phyloP scores from a whole-genome alignment of 768 basidiomycete genomes.

The Glaciozyma antarctica region DNA sequence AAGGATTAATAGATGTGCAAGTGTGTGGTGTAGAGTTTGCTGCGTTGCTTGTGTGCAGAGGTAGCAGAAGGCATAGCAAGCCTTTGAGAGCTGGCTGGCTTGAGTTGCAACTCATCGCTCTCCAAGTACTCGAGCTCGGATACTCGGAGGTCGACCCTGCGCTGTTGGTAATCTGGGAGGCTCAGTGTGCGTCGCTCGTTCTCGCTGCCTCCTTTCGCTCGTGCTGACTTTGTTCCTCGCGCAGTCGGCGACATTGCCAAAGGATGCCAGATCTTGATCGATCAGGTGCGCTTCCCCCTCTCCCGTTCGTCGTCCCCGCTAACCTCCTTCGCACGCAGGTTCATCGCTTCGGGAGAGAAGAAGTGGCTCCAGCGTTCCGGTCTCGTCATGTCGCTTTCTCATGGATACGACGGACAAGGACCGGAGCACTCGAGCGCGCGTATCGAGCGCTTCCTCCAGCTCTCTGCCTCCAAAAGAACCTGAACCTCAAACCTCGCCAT shows the following conservation, averaged over 20 bases:
- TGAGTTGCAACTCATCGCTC: slow-evolving; percentile 93
- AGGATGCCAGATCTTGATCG: slow-evolving; percentile 94
- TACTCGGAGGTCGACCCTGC: slow-evolving; percentile 96
- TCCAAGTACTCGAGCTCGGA: slow-evolving; percentile 94
- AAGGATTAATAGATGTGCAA: background rate
- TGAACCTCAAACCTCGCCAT: too few species aligned
- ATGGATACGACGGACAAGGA: slow-evolving; percentile 97
- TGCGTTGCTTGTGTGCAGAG: too few species aligned
- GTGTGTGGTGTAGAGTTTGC: too few species aligned
- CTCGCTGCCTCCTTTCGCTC: too few species aligned
- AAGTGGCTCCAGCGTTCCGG: slow-evolving; percentile 96
- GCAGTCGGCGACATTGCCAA: slow-evolving; percentile 88
- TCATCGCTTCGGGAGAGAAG: slow-evolving; percentile 91
- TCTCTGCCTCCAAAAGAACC: slow-evolving; percentile 44
- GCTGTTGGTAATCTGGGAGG: slow-evolving; percentile 91
- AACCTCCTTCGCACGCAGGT: slow-evolving; percentile 48
- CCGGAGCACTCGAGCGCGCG: slow-evolving; percentile 96
- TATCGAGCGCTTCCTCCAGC: slow-evolving; percentile 90
- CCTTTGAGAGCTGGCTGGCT: too few species aligned
- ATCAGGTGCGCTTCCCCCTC: slow-evolving; percentile 39
- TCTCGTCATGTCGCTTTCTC: slow-evolving; percentile 57
- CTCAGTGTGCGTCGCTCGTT: slow-evolving; percentile 52
- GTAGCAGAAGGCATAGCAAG: too few species aligned
- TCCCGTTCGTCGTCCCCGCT: background rate
- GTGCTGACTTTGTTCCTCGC: background rate